phyloP scores from a whole-genome alignment of 1,284 basidiomycete species.

The Ceratobasidium sp. region DNA sequence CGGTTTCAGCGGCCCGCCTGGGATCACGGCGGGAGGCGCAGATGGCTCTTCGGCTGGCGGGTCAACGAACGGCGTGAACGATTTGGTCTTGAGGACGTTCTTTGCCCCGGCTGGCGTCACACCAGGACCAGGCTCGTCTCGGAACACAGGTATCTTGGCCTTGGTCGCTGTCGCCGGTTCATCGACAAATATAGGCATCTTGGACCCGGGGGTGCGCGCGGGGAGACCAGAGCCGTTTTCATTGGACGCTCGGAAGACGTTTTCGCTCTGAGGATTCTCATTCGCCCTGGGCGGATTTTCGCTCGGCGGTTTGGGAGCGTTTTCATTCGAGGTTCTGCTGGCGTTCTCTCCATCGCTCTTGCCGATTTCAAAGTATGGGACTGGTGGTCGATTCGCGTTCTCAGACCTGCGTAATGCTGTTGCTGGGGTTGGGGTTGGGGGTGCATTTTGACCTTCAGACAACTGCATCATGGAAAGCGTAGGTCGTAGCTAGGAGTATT shows the following conservation, averaged over 20 bases:
- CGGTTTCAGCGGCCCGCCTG: constrained; percentile 34
- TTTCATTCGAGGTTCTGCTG: constrained; percentile 8
- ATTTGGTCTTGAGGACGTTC: constrained; percentile 34
- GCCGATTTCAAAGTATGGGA: constrained; percentile 22
- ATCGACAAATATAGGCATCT: constrained; percentile 46
- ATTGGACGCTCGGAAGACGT: constrained; percentile 3
- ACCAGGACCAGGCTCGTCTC: constrained; percentile 22
- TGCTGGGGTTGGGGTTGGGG: constrained; percentile 48
- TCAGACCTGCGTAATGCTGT: constrained; percentile 41
- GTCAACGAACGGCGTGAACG: constrained; percentile 41
- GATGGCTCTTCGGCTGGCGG: constrained; percentile 30
- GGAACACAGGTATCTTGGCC: constrained; percentile 31
- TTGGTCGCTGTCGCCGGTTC: constrained; percentile 37
- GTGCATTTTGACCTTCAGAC: constrained; percentile 13
- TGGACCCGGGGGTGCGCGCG: constrained; percentile 17
- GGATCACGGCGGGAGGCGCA: neutral
- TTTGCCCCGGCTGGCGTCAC: constrained; percentile 16
- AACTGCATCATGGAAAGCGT: constrained; percentile 31
- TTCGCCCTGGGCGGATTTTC: constrained; percentile 30
- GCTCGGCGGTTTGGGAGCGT: constrained; percentile 6
- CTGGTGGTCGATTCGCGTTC: constrained; percentile 20
- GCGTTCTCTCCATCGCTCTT: constrained; percentile 27
- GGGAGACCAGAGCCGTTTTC: constrained; percentile 21
- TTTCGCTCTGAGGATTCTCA: constrained; percentile 30
- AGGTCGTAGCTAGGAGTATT: constrained; percentile 13